Conservation (phyloP, 441 rosid species). For the Adansonia madagascariensis region DNA sequence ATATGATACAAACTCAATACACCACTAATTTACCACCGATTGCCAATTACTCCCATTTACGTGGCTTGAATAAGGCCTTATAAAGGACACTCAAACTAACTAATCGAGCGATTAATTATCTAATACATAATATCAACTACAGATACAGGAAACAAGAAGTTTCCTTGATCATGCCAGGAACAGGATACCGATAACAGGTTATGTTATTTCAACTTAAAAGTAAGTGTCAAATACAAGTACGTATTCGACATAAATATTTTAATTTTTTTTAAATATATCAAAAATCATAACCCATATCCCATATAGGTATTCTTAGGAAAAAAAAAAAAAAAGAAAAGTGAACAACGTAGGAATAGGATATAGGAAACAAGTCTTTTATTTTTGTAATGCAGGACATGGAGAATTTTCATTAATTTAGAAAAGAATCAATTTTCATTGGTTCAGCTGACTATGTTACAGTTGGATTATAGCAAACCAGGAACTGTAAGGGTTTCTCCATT, state of each 20-base stretch:
- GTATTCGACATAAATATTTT: too few relatives aligned
- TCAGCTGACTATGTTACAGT: background rate
- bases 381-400: background rate
- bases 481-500: background rate
- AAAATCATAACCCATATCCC: too few relatives aligned
- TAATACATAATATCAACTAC: background rate
- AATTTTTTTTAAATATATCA: too few relatives aligned
- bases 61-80: background rate
- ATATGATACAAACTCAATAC: background rate
- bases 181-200: background rate
- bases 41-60: background rate
- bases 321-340: too few relatives aligned
- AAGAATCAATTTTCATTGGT: background rate
- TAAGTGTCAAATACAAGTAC: too few relatives aligned
- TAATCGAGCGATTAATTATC: slow-evolving; percentile 22
- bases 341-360: background rate
- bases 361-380: slow-evolving; percentile 35
- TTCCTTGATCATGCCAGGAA: slow-evolving; percentile 17
- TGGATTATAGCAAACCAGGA: slow-evolving; percentile 12
- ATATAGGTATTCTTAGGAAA: too few relatives aligned
- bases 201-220: too few relatives aligned
- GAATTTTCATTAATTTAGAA: slow-evolving; percentile 15
- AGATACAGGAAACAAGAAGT: slow-evolving; percentile 14
- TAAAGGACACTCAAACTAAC: background rate
- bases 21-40: slow-evolving; percentile 13